Evolutionary conservation across 805 yeast species (phyloP).

Genomic region (Saccharomycopsis amapae): DNA sequence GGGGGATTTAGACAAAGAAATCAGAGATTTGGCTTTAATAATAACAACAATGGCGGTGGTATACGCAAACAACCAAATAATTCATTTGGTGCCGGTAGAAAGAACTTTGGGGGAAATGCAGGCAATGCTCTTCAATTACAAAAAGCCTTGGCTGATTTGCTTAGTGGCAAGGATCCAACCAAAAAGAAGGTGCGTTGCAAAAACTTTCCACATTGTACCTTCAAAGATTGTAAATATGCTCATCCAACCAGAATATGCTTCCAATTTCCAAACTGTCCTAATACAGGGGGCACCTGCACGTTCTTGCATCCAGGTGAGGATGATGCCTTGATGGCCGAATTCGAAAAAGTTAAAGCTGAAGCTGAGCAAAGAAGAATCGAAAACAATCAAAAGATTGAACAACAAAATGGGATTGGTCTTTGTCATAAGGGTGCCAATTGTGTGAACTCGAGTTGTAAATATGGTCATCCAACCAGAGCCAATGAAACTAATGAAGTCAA

Average conservation of each 20-base stretch:
- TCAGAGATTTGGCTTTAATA: not conserved
- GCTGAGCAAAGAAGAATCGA: slow-evolving; percentile 38
- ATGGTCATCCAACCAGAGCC: slow-evolving; percentile 89
- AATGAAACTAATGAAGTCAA: slow-evolving; percentile 66
- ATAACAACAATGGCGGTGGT: slow-evolving; percentile 12
- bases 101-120: slow-evolving; percentile 25
- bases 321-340: slow-evolving; percentile 58
- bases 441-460: slow-evolving; percentile 72
- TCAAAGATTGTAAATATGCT: slow-evolving; percentile 60
- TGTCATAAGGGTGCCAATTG: slow-evolving; percentile 78
- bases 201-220: slow-evolving; percentile 63
- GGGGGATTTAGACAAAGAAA: no score
- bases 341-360: slow-evolving; percentile 54
- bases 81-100: slow-evolving; percentile 23
- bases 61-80: slow-evolving; percentile 21
- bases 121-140: slow-evolving; percentile 31
- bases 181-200: slow-evolving; percentile 57
- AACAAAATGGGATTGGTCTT: slow-evolving; percentile 43
- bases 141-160: slow-evolving; percentile 33
- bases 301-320: slow-evolving; percentile 84
- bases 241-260: slow-evolving; percentile 78
- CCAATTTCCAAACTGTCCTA: slow-evolving; percentile 71
- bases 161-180: slow-evolving; percentile 26
- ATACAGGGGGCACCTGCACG: slow-evolving; percentile 75
- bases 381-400: slow-evolving; percentile 29